phyloP scores from a whole-genome alignment of 495 filamentous ascomycete genomes.

The Daldinia childiae region DNA sequence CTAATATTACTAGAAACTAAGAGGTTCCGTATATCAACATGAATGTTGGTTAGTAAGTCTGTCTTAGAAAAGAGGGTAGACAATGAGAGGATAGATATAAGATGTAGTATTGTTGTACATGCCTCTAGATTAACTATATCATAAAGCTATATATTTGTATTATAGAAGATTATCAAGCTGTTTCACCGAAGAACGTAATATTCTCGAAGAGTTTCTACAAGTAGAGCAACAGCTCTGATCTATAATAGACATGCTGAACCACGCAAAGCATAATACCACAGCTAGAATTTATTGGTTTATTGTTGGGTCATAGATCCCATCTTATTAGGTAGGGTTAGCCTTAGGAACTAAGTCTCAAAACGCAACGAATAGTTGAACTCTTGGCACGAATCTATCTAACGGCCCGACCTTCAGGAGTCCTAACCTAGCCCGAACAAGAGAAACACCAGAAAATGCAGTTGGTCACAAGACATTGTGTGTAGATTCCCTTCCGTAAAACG shows the following conservation, averaged over 20 bases:
- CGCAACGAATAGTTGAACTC: neutral
- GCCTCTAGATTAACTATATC: no score
- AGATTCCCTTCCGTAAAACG: constrained; percentile 5
- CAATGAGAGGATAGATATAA: no score
- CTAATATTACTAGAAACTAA: no score
- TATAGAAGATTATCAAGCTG: no score
- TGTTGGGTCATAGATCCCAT: neutral
- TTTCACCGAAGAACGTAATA: no score
- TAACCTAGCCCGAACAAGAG: constrained; percentile 4
- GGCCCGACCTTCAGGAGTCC: neutral
- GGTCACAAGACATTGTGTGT: neutral
- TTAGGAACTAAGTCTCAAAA: neutral
- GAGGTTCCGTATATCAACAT: no score
- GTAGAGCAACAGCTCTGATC: neutral
- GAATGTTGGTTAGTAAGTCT: no score
- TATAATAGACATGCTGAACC: neutral
- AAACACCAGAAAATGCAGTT: constrained; percentile 23
- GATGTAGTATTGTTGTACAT: no score
- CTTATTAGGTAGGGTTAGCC: neutral
- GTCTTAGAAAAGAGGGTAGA: no score
- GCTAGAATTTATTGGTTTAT: neutral
- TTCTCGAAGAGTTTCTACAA: neutral
- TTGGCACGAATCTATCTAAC: neutral
- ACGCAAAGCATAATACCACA: neutral
- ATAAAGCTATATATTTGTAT: no score